phyloP scores from a whole-genome alignment of 352 stramenopile species.

The Globisporangium nunn region DNA sequence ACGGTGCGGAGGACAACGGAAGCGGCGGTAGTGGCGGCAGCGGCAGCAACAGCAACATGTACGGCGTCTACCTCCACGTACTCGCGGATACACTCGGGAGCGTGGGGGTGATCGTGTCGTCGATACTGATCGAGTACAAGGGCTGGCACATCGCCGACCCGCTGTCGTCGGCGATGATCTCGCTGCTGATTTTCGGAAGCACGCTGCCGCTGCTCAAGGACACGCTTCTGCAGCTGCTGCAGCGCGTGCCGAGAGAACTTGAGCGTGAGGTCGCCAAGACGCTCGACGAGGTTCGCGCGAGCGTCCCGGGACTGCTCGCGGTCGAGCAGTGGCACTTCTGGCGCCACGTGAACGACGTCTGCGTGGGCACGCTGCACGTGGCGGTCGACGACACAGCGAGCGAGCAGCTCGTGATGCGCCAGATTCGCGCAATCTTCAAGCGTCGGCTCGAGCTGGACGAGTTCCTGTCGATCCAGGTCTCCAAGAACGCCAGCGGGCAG shows the following conservation, averaged over 20 bases:
- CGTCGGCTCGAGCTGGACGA: constrained; percentile 29
- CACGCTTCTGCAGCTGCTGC: constrained; percentile 63
- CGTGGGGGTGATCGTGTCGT: constrained; percentile 86
- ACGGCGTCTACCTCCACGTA: constrained; percentile 88
- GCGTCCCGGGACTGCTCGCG: constrained; percentile 31
- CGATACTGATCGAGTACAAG: constrained; percentile 78
- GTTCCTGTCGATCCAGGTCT: constrained; percentile 60
- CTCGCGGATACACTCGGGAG: constrained; percentile 85
- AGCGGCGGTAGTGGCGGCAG: constrained; percentile 1
- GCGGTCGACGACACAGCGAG: constrained; percentile 34
- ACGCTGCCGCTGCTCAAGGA: constrained; percentile 72
- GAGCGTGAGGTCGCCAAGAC: constrained; percentile 34
- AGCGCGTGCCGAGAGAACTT: constrained; percentile 55
- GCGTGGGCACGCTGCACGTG: constrained; percentile 54
- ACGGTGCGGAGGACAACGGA: constrained; percentile 3
- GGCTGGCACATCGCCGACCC: constrained; percentile 81
- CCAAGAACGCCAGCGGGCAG: constrained; percentile 25
- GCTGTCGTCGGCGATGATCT: constrained; percentile 76
- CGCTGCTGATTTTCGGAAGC: constrained; percentile 78
- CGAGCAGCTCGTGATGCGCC: constrained; percentile 49
- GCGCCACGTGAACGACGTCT: constrained; percentile 57
- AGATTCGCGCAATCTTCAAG: constrained; percentile 43
- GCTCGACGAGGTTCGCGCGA: constrained; percentile 38
- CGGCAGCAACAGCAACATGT: constrained; percentile 83
- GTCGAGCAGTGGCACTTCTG: constrained; percentile 71